Evolutionary conservation across 495 filamentous ascomycete species (phyloP).

Genomic region (Cercophora scortea): DNA sequence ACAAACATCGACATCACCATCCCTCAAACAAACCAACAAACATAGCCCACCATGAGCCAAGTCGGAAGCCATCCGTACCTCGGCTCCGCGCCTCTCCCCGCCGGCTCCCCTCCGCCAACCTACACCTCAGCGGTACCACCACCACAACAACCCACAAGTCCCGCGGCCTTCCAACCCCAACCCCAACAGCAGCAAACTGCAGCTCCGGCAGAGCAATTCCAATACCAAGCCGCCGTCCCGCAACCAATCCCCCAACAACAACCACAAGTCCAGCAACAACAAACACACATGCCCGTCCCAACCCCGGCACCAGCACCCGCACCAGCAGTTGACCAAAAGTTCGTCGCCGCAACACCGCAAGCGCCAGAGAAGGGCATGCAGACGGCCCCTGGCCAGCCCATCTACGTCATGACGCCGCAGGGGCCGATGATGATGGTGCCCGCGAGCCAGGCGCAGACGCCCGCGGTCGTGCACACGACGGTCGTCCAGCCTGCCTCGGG

Average conservation of each 20-base stretch:
- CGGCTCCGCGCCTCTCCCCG: not conserved
- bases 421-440: not conserved
- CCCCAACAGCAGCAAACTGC: not conserved
- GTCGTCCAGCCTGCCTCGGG: not conserved
- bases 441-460: not conserved
- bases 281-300: not conserved
- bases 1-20: not conserved
- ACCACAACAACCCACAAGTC: not conserved
- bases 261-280: not conserved
- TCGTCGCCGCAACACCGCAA: not conserved
- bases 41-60: not conserved
- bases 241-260: not conserved
- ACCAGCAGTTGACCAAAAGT: too few species aligned
- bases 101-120: not conserved
- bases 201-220: not conserved
- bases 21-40: not conserved
- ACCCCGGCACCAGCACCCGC: not conserved
- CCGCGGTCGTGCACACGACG: not conserved
- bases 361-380: not conserved
- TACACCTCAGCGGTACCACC: not conserved
- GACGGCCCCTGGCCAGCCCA: not conserved
- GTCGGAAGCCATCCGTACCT: not conserved
- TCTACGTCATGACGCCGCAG: not conserved
- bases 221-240: not conserved
- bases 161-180: not conserved